Conservation (phyloP, 257 asterid species). For the Hygrophila difformis region DNA sequence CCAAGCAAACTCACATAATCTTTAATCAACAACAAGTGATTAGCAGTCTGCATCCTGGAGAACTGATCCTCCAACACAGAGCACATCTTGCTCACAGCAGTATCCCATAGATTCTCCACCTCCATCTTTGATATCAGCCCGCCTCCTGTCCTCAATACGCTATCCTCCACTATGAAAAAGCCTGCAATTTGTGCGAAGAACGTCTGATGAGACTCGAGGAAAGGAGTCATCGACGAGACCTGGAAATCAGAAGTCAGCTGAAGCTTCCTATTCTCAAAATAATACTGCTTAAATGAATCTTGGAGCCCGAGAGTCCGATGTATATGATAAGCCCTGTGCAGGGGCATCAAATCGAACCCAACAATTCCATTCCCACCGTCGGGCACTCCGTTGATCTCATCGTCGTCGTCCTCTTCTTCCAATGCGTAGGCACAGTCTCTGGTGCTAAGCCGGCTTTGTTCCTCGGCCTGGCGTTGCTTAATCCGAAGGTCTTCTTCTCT, state of each 20-base stretch:
- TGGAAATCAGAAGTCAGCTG: slow-evolving; percentile 95
- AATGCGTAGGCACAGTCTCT: slow-evolving; percentile 80
- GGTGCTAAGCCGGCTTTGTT: slow-evolving; percentile 82
- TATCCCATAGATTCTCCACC: slow-evolving; percentile 95
- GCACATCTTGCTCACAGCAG: slow-evolving; percentile 93
- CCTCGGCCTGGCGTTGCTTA: slow-evolving; percentile 96
- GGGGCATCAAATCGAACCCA: slow-evolving; percentile 85
- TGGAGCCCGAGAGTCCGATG: slow-evolving; percentile 83
- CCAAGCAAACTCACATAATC: slow-evolving; percentile 97
- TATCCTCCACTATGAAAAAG: slow-evolving; percentile 87
- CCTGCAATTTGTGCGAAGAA: slow-evolving; percentile 99
- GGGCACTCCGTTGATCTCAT: slow-evolving; percentile 39
- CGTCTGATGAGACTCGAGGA: slow-evolving; percentile 88
- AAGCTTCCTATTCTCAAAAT: slow-evolving; percentile 87
- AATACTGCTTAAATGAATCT: slow-evolving; percentile 74
- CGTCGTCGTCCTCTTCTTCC: slow-evolving; percentile 60
- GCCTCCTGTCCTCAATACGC: slow-evolving; percentile 89
- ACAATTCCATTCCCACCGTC: slow-evolving; percentile 41
- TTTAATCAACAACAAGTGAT: slow-evolving; percentile 89
- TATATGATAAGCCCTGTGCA: slow-evolving; percentile 78
- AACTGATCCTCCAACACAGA: slow-evolving; percentile 96
- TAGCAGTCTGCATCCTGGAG: slow-evolving; percentile 97
- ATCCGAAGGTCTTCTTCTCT: slow-evolving; percentile 88
- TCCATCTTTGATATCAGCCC: slow-evolving; percentile 79
- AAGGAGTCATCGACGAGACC: slow-evolving; percentile 96